Evolutionary conservation across 441 rosid genomes (phyloP).

Genomic region (Sinapis alba): DNA sequence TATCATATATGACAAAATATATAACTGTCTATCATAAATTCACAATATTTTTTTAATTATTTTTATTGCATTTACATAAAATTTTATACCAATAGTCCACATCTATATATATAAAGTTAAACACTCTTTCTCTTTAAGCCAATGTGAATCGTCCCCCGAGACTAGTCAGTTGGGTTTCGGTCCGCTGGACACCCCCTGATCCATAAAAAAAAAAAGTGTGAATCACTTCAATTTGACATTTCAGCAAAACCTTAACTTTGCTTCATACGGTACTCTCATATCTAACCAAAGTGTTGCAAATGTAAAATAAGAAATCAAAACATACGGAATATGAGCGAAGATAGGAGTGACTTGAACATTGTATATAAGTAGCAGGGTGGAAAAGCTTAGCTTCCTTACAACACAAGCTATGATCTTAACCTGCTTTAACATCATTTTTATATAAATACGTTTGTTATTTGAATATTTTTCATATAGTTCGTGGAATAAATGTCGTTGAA

Average conservation of each 20-base stretch:
- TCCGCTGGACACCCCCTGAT: too few relatives aligned
- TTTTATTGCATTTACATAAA: background rate
- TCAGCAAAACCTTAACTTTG: too few relatives aligned
- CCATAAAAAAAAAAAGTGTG: too few relatives aligned
- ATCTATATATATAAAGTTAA: too few relatives aligned
- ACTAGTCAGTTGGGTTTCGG: too few relatives aligned
- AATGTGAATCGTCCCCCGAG: too few relatives aligned
- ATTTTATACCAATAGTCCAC: background rate
- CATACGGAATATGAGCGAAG: conserved; percentile 24
- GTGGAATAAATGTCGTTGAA: background rate
- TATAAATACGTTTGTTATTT: background rate
- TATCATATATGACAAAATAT: background rate
- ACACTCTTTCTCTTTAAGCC: too few relatives aligned
- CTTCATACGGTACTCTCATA: background rate
- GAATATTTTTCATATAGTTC: background rate
- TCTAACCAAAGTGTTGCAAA: background rate
- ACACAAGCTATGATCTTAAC: conserved; percentile 36
- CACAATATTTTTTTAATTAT: background rate
- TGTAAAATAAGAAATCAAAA: background rate
- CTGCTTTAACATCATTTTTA: background rate
- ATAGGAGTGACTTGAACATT: conserved; percentile 24
- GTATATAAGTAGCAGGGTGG: background rate
- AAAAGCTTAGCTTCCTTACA: conserved; percentile 39
- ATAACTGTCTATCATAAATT: background rate
- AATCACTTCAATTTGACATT: too few relatives aligned